Evolutionary conservation across 306 rosid species (phyloP).

Genomic region (Mucuna pruriens): DNA sequence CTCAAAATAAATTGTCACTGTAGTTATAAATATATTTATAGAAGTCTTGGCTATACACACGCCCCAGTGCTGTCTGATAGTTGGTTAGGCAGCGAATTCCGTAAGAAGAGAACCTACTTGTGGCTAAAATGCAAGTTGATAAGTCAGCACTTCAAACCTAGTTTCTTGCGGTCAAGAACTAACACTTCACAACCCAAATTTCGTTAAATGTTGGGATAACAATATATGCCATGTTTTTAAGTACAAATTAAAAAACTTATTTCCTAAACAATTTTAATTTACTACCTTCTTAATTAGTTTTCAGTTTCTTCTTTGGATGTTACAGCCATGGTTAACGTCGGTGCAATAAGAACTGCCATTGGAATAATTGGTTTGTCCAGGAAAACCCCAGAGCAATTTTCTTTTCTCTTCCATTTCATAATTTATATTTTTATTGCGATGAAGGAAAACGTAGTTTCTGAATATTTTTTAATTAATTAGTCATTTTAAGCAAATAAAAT

Average conservation of each 20-base stretch:
- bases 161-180: constrained; percentile 22
- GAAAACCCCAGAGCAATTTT: background rate
- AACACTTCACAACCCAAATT: constrained; percentile 22
- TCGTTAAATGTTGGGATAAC: constrained; percentile 1
- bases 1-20: no score
- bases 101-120: constrained; percentile 26
- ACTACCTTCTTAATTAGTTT: background rate
- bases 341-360: constrained; percentile 29
- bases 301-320: background rate
- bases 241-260: background rate
- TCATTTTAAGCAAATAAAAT: background rate
- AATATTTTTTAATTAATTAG: background rate
- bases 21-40: no score
- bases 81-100: background rate
- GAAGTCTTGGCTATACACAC: background rate
- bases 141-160: constrained; percentile 10
- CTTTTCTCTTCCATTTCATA: background rate
- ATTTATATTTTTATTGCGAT: background rate
- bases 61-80: background rate
- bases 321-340: constrained; percentile 45
- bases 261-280: background rate
- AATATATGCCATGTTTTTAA: constrained; percentile 1
- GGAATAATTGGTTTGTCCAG: constrained; percentile 60
- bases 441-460: background rate
- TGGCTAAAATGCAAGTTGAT: constrained; percentile 35